These are phyloP conservation scores for Ophiostoma australiae DNA, from an alignment of 2,329 filamentous ascomycete genomes.

Conservation along the genomic window DNA sequence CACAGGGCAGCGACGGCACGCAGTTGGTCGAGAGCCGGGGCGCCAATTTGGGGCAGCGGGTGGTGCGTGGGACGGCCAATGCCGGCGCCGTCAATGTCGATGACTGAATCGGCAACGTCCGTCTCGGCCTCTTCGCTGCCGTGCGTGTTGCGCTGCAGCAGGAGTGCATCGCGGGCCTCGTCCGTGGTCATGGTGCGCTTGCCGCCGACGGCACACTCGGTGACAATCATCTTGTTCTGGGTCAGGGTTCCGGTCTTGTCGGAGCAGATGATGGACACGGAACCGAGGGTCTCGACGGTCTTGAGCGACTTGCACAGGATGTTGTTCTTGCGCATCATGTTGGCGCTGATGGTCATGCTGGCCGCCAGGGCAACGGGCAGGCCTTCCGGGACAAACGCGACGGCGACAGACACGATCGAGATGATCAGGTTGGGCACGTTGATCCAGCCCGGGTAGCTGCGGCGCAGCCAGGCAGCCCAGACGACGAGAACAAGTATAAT, in stretches of 20 bases:
- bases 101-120: constrained; percentile 19
- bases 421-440: constrained; percentile 67
- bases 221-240: constrained; percentile 68
- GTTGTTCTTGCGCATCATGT: constrained; percentile 70
- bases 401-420: constrained; percentile 64
- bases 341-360: constrained; percentile 69
- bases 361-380: constrained; percentile 65
- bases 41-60: background rate
- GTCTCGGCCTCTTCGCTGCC: background rate
- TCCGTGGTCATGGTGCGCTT: constrained; percentile 45
- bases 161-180: constrained; percentile 43
- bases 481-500: constrained; percentile 60
- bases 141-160: constrained; percentile 29
- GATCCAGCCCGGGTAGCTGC: constrained; percentile 64
- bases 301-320: constrained; percentile 76
- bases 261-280: constrained; percentile 68
- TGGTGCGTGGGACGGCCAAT: constrained; percentile 33
- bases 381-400: constrained; percentile 72
- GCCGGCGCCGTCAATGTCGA: constrained; percentile 4
- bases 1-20: constrained; percentile 61
- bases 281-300: constrained; percentile 70
- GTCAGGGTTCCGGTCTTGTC: constrained; percentile 73
- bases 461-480: constrained; percentile 67
- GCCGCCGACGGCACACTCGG: constrained; percentile 61
- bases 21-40: constrained; percentile 50